Conservation (phyloP, 2,329 filamentous ascomycete genomes). For the Aureobasidium sp. region DNA sequence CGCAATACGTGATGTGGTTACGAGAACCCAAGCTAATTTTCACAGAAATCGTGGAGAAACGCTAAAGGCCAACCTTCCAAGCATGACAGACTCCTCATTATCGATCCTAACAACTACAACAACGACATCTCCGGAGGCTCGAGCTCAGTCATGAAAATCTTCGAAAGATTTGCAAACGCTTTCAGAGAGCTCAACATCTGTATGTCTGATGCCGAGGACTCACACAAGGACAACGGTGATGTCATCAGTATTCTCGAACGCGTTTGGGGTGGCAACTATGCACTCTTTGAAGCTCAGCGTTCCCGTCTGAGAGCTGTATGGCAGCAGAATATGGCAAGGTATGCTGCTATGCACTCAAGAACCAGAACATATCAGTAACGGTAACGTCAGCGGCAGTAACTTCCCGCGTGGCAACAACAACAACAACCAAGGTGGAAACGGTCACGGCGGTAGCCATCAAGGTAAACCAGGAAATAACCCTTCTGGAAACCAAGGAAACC, state of each 20-base stretch:
- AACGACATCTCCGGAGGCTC: constrained; percentile 93
- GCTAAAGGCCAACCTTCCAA: constrained; percentile 37
- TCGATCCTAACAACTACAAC: constrained; percentile 75
- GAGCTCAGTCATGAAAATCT: constrained; percentile 57
- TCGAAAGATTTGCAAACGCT: constrained; percentile 61
- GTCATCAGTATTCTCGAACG: constrained; percentile 57
- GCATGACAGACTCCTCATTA: constrained; percentile 66
- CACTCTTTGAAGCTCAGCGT: constrained; percentile 62
- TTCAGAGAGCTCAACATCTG: constrained; percentile 41
- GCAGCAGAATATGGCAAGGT: constrained; percentile 13
- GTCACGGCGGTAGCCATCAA: background rate
- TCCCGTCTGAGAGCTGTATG: constrained; percentile 42
- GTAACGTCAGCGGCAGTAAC: constrained; percentile 1
- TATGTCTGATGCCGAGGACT: constrained; percentile 33
- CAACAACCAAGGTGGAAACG: background rate
- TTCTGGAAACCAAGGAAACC: background rate
- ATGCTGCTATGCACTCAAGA: constrained; percentile 8
- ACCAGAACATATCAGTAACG: background rate
- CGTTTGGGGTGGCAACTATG: constrained; percentile 72
- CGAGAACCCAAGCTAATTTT: constrained; percentile 17
- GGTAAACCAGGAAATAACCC: background rate
- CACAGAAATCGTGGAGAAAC: constrained; percentile 14
- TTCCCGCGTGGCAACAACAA: constrained; percentile 1
- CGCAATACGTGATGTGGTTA: background rate
- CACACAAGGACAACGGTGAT: constrained; percentile 22